Evolutionary conservation across 345 rosid genomes (phyloP), one percentile per base, ranked within the genome.

Genomic region (Gossypium turneri): DNA sequence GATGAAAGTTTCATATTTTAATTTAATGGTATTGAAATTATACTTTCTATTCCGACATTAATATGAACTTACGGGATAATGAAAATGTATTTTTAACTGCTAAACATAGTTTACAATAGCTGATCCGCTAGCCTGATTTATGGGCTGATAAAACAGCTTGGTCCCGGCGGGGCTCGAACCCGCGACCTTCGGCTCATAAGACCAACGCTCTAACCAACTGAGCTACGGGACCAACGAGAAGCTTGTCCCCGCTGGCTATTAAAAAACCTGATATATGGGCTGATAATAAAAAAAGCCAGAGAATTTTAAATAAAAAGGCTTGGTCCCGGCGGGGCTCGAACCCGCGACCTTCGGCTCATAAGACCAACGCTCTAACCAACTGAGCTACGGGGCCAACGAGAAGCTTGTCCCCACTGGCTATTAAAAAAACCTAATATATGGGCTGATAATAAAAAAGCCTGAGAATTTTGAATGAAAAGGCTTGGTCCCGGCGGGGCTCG

Each of bases 181-280:
- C 90, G 93, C 93, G 90, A 90, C 97, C 83, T 90, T 92, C 93
- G 92, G 92, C 95, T 92, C 93, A 92, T 88, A 88, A 90, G 93
- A 92, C 95, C 98, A 90, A 92, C 94, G 97, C 97, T 92, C 97
- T 92, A 92, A 90, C 97, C 98, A 90, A 89, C 98, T 92, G 97
- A 94, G 97, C 98, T 92, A 92, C 97, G 93, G 93, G 97, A 94
- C 89, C 57, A 25, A 2, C 27, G 0, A 3, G 34, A 29, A 3
- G 0, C 0, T 29, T 3, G 4, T 0, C 0, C 34, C 4, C 34
- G 0, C 34, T 4, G 4, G 34, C 34, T 29, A 0, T 29, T 0
- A 29, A 29, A 29, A 2, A 27, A 0, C 3, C 3, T 27, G 2
- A 25, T 25, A 2, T 25, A 2, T 25, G 29, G 29, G 29, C 3